Conservation (phyloP, 2,329 filamentous ascomycete species). For the Fusarium sp. region DNA sequence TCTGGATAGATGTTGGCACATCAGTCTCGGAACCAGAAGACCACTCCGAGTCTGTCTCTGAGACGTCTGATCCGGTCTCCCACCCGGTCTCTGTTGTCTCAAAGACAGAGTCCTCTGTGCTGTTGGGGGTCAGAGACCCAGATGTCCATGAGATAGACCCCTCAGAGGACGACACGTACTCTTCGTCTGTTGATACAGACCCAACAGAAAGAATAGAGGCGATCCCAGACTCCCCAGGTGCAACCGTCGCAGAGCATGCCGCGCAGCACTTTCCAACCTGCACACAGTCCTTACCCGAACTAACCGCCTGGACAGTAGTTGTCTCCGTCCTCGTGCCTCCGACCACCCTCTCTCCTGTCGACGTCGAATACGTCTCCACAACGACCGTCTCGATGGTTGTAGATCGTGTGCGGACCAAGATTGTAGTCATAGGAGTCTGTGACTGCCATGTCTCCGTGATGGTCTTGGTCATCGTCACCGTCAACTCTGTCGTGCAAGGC, state of each 20-base stretch:
- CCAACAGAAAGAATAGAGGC: constrained; percentile 9
- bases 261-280: constrained; percentile 32
- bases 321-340: constrained; percentile 37
- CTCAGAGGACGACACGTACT: constrained; percentile 31
- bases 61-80: constrained; percentile 1
- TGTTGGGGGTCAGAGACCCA: background rate
- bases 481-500: constrained; percentile 42
- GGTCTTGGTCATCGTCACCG: constrained; percentile 44
- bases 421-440: constrained; percentile 27
- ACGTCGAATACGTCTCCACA: constrained; percentile 45
- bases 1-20: constrained; percentile 33
- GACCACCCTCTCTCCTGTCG: constrained; percentile 36
- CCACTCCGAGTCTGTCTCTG: constrained; percentile 4
- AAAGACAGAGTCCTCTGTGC: constrained; percentile 9
- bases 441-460: constrained; percentile 43
- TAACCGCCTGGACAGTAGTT: constrained; percentile 37
- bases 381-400: constrained; percentile 40
- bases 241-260: constrained; percentile 22
- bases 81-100: constrained; percentile 5
- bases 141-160: constrained; percentile 16
- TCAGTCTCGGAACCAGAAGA: constrained; percentile 17
- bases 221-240: background rate
- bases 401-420: constrained; percentile 34
- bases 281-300: constrained; percentile 29
- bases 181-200: constrained; percentile 20